Percentiles rank a stretch among this genome's conserved stretches.
Evolutionary conservation across 2,329 filamentous ascomycete species (phyloP).

Genomic region (Colletotrichum ledebouriae): DNA sequence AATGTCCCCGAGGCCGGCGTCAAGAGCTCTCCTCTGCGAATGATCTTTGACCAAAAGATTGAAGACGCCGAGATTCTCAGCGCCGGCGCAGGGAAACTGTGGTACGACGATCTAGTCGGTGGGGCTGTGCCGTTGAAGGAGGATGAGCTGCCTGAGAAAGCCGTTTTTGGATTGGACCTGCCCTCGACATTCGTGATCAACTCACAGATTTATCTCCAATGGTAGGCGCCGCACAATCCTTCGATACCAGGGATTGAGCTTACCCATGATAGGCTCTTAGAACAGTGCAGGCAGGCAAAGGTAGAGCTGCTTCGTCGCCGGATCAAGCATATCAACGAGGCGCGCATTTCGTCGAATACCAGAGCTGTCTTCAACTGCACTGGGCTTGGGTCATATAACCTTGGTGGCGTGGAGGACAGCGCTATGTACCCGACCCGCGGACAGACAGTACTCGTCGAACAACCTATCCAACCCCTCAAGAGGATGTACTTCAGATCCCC

Average conservation of each 20-base stretch:
- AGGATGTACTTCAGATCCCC: constrained; percentile 57
- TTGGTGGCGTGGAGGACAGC: constrained; percentile 85
- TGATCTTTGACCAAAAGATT: constrained; percentile 44
- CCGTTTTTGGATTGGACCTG: constrained; percentile 53
- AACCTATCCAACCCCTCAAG: constrained; percentile 53
- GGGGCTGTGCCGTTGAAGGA: constrained; percentile 49
- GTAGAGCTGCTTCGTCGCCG: constrained; percentile 75
- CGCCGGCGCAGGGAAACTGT: constrained; percentile 53
- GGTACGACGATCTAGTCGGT: constrained; percentile 57
- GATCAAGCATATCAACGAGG: constrained; percentile 80
- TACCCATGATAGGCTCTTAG: constrained; percentile 64
- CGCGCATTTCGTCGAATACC: constrained; percentile 70
- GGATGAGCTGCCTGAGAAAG: constrained; percentile 50
- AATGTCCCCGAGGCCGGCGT: constrained; percentile 36
- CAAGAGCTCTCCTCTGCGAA: constrained; percentile 41
- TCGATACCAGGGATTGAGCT: background rate
- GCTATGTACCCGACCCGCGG: constrained; percentile 82
- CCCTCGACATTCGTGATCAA: constrained; percentile 66
- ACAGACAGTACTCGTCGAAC: constrained; percentile 64
- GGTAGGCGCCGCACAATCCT: constrained; percentile 52
- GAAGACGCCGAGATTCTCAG: constrained; percentile 50
- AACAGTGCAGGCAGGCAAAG: constrained; percentile 81
- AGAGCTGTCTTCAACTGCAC: constrained; percentile 81
- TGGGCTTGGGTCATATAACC: constrained; percentile 78
- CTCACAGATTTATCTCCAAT: constrained; percentile 87